phyloP scores from a whole-genome alignment of 2,329 filamentous ascomycete genomes.

The Aureobasidium sp. region DNA sequence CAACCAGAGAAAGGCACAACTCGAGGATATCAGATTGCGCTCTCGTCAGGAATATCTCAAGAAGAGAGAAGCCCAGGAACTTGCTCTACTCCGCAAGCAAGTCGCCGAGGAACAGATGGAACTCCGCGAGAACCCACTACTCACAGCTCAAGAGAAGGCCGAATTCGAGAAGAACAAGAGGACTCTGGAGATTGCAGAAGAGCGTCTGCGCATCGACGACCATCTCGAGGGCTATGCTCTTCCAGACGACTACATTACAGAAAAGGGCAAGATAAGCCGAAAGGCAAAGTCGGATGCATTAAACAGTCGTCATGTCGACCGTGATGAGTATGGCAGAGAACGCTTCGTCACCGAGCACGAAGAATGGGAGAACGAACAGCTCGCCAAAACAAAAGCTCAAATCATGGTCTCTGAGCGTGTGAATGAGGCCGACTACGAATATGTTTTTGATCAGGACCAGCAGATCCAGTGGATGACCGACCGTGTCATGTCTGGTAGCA shows the following conservation, averaged over 20 bases:
- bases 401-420: constrained; percentile 65
- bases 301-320: constrained; percentile 82
- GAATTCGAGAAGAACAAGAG: constrained; percentile 87
- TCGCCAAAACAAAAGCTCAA: constrained; percentile 77
- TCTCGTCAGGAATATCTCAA: constrained; percentile 89
- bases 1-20: constrained; percentile 57
- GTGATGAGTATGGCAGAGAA: constrained; percentile 79
- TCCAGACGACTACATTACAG: constrained; percentile 90
- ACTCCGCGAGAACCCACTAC: constrained; percentile 63
- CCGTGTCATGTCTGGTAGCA: constrained; percentile 61
- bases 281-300: constrained; percentile 84
- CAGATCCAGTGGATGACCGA: constrained; percentile 79
- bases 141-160: constrained; percentile 71
- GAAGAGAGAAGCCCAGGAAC: constrained; percentile 78
- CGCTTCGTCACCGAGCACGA: constrained; percentile 89
- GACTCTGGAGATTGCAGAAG: constrained; percentile 48
- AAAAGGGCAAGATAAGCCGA: constrained; percentile 79
- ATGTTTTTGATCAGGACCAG: constrained; percentile 83
- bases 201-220: constrained; percentile 79
- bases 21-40: constrained; percentile 70
- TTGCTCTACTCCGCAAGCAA: constrained; percentile 80
- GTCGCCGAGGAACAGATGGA: constrained; percentile 75
- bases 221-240: constrained; percentile 85
- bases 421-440: constrained; percentile 79
- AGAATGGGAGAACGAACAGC: constrained; percentile 89